phyloP scores from a whole-genome alignment of 2,329 filamentous ascomycete genomes.

The Xylaria sp. region DNA sequence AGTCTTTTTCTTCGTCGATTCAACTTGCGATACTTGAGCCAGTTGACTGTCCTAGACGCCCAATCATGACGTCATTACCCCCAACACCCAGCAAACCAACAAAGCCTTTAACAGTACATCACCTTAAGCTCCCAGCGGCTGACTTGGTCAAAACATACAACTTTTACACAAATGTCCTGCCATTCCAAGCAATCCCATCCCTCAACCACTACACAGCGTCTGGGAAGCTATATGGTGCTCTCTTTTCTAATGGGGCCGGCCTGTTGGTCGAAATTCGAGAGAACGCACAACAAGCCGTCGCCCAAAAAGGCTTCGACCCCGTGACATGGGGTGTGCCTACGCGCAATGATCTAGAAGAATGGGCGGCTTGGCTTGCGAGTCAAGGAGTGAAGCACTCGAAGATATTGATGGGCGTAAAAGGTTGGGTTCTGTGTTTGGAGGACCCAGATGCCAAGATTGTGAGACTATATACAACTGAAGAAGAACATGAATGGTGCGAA shows the following conservation, averaged over 20 bases:
- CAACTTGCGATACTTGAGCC: not conserved
- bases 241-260: not conserved
- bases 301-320: conserved; percentile 3
- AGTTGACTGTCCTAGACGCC: too few relatives aligned
- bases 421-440: not conserved
- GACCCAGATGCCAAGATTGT: not conserved
- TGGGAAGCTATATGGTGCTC: not conserved
- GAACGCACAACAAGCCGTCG: not conserved
- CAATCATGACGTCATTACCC: not conserved
- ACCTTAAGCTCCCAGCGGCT: not conserved
- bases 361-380: not conserved
- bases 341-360: not conserved
- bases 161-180: not conserved
- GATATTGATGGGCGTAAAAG: not conserved
- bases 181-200: not conserved
- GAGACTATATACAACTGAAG: conserved; percentile 1
- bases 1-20: not conserved
- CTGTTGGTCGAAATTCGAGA: not conserved
- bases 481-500: not conserved
- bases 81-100: not conserved
- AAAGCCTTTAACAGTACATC: not conserved
- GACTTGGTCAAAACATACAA: not conserved
- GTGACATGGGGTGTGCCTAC: not conserved
- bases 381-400: not conserved
- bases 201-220: conserved; percentile 2